Base-by-base conservation (phyloP, 305 asterid species). In the Petunia hybrid region DNA sequence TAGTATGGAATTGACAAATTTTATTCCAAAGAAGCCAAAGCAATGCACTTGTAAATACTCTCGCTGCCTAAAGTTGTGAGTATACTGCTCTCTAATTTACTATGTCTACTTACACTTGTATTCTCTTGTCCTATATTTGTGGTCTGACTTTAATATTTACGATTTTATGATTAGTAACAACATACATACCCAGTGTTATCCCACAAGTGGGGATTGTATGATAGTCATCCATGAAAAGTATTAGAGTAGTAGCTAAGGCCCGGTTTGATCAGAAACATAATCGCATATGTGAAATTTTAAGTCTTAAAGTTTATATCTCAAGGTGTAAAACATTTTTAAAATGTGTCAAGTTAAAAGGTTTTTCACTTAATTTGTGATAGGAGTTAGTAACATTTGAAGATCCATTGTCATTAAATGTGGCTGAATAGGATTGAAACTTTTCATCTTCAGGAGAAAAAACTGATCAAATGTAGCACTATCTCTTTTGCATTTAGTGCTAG, bases 21-120 rank as follows among this genome's bases (percentile, higher is more conserved):
- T 86, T 80, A 89, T 92, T 81, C 97, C 95, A n/a, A 91, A 89
- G 88, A 93, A 89, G 86, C 89, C 81, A 88, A 93, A 91, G 88
- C 92, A 87, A 74, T 93, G 98, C 85, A 91, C 85, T 70, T 93
- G 98, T 84, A 91, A 85, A 85, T 90, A 85, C 74, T 91, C 97
- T 1, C 89, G 91, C 78, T 93, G 98, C 88, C 86, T 93, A 85
- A 93, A 93, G 86, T 66, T 91, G 97, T 91, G 89, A 90, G 98
- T 87, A 68, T 13, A 9, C 40, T 40, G 74, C 43, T 40, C 10
- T 31, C 35, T 64, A 38, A 59, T 8, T 59, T 59, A 59, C 64
- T 81, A 22, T 80, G n/a, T 57, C 48, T 41, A 22, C n/a, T 8
- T 76, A 71, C 62, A 35, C 76, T 65, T 56, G 66, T 56, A 39